Conservation (phyloP, 148 eudicot species). For the Vaccinium vitisidaea region DNA sequence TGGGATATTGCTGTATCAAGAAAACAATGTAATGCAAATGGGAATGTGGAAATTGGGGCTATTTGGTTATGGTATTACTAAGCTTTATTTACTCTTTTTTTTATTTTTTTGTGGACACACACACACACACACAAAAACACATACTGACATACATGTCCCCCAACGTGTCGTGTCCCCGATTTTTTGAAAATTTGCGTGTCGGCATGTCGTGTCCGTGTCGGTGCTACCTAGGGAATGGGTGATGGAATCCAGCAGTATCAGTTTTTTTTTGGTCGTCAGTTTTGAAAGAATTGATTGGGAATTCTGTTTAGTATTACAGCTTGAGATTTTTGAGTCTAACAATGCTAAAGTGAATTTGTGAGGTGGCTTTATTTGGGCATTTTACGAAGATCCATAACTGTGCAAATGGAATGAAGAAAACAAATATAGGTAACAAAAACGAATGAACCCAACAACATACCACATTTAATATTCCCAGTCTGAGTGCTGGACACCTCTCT, state of each 20-base stretch:
- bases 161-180: background rate
- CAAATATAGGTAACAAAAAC: background rate
- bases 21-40: no score
- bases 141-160: no score
- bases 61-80: no score
- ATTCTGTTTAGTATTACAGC: background rate
- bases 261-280: background rate
- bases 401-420: background rate
- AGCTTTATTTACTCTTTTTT: no score
- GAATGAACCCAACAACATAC: background rate
- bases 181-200: background rate
- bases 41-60: no score
- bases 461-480: background rate
- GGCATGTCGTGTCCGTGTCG: background rate
- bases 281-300: background rate
- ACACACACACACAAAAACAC: no score
- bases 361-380: constrained; percentile 5
- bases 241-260: background rate
- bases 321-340: background rate
- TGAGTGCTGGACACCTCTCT: background rate
- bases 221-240: background rate
- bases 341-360: background rate
- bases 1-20: no score
- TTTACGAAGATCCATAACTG: background rate
- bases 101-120: no score